phyloP scores from a whole-genome alignment of 1,284 basidiomycete species.

The Pisolithus thermaeus region DNA sequence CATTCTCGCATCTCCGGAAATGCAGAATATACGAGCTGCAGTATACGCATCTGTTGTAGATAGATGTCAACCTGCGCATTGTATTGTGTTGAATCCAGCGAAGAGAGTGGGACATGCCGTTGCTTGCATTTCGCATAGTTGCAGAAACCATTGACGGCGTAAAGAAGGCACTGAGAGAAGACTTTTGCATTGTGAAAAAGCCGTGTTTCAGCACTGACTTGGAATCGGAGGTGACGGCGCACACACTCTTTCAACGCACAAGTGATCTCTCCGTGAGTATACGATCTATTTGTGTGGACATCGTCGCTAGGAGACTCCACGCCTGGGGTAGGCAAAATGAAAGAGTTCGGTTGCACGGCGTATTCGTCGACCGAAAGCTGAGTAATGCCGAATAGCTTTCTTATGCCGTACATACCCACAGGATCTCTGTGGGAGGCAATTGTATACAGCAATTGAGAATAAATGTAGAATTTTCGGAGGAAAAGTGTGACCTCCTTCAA shows the following conservation, averaged over 20 bases:
- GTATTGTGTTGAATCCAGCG: slow-evolving; percentile 30
- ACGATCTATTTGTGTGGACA: too few species aligned
- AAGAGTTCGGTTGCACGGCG: too few species aligned
- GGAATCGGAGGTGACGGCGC: slow-evolving; percentile 21
- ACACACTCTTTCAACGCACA: slow-evolving; percentile 20
- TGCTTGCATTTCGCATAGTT: slow-evolving; percentile 31
- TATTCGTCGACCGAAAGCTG: background rate
- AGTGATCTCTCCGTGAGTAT: background rate
- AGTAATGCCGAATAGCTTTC: background rate
- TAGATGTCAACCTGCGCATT: slow-evolving; percentile 37
- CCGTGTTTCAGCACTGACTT: slow-evolving; percentile 32
- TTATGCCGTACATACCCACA: background rate
- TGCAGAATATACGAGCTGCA: slow-evolving; percentile 27
- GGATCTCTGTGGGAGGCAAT: slow-evolving; percentile 1
- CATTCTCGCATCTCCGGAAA: slow-evolving; percentile 9
- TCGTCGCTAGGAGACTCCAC: too few species aligned
- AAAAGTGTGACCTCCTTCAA: background rate
- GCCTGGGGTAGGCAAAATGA: too few species aligned
- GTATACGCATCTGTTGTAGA: slow-evolving; percentile 44
- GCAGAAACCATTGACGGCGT: slow-evolving; percentile 31
- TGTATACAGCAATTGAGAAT: background rate
- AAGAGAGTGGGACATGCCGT: slow-evolving; percentile 28
- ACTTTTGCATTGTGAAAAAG: slow-evolving; percentile 26
- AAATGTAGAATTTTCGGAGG: background rate
- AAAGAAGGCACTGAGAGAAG: slow-evolving; percentile 38